These are phyloP conservation scores for Vitis rupestris DNA, from an alignment of 164 flowering plant genomes.

Conservation along the genomic window DNA sequence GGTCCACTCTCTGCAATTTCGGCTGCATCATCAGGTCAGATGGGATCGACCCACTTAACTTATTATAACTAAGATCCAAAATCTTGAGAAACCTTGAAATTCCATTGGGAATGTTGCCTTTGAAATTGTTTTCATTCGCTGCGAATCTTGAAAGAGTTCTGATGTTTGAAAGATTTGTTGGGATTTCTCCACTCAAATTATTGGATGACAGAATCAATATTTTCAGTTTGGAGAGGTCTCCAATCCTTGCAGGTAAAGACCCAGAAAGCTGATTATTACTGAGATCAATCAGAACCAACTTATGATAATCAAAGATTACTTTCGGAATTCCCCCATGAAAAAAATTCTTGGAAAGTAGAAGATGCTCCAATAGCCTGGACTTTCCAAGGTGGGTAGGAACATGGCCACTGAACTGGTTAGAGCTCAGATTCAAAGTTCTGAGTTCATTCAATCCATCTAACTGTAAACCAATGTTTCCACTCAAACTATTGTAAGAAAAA, in stretches of 20 bases:
- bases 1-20: conserved; percentile 47
- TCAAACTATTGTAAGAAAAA: conserved; percentile 44
- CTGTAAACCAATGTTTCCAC: conserved; percentile 43
- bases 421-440: conserved; percentile 41
- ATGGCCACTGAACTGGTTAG: conserved; percentile 32
- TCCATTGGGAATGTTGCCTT: conserved; percentile 48
- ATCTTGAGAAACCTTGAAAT: conserved; percentile 27
- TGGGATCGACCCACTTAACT: conserved; percentile 47
- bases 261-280: conserved; percentile 44
- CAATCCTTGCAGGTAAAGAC: conserved; percentile 37
- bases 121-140: conserved; percentile 52
- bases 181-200: conserved; percentile 46
- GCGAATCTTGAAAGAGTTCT: conserved; percentile 50
- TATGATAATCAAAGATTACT: conserved; percentile 25
- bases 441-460: conserved; percentile 42
- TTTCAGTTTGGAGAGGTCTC: conserved; percentile 42
- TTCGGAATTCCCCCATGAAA: conserved; percentile 41
- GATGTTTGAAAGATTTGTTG: conserved; percentile 32
- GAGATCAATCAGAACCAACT: conserved; percentile 56
- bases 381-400: conserved; percentile 44
- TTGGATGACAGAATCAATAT: conserved; percentile 51
- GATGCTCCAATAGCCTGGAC: conserved; percentile 34
- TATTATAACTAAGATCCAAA: conserved; percentile 67
- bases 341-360: conserved; percentile 29
- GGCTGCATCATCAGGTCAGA: conserved; percentile 37